Percentiles rank a stretch among this genome's conserved stretches.
phyloP scores from a whole-genome alignment of 495 filamentous ascomycete genomes.

The Penicillium pancosmium region DNA sequence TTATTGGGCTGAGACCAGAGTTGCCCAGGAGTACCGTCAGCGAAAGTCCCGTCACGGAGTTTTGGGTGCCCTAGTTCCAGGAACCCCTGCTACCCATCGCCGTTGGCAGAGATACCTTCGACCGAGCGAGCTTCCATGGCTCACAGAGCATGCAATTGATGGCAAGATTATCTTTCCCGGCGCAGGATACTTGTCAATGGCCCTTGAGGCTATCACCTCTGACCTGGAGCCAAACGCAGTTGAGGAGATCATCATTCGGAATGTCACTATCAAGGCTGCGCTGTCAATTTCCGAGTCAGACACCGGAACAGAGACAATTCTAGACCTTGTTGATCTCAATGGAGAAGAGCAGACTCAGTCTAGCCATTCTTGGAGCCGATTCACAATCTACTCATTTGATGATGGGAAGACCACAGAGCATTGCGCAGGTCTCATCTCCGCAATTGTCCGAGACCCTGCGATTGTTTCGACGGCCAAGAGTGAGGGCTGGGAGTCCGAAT shows the following conservation, averaged over 20 bases:
- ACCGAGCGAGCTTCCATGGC: conserved; percentile 31
- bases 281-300: neutral
- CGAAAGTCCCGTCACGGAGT: too few relatives aligned
- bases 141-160: conserved; percentile 46
- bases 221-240: neutral
- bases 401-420: neutral
- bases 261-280: neutral
- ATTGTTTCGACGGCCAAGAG: too few relatives aligned
- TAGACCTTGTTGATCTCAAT: neutral
- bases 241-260: neutral
- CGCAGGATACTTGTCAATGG: conserved; percentile 48
- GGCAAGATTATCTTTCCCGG: conserved; percentile 45
- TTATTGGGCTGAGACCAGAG: neutral
- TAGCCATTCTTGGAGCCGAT: neutral
- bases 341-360: neutral
- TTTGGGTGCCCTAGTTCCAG: too few relatives aligned
- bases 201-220: conserved; percentile 31
- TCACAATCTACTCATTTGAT: neutral
- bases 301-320: neutral
- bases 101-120: neutral
- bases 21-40: neutral
- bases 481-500: too few relatives aligned
- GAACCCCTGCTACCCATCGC: too few relatives aligned
- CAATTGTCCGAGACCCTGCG: neutral
- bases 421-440: neutral